Evolutionary conservation across 352 stramenopile genomes (phyloP).

Genomic region (Globisporangium sylvaticum): DNA sequence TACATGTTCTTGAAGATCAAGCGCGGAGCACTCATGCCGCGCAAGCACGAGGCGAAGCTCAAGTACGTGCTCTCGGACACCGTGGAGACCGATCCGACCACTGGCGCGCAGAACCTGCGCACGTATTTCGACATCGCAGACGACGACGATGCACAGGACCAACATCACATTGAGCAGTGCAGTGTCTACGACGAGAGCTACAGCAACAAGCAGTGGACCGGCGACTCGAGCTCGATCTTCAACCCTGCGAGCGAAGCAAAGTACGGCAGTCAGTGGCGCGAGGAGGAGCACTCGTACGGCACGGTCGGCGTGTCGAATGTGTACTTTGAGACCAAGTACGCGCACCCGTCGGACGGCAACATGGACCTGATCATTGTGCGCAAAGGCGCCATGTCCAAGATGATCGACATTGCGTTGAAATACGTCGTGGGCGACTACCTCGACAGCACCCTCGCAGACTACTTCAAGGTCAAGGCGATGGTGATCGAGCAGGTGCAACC

Average conservation of each 20-base stretch:
- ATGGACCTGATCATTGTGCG: constrained; percentile 73
- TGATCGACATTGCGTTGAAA: constrained; percentile 42
- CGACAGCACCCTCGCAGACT: constrained; percentile 53
- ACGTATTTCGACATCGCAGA: constrained; percentile 74
- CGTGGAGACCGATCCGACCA: constrained; percentile 32
- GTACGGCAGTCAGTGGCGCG: constrained; percentile 50
- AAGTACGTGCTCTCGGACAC: constrained; percentile 73
- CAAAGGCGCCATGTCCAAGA: constrained; percentile 42
- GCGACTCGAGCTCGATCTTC: constrained; percentile 58
- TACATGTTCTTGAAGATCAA: constrained; percentile 77
- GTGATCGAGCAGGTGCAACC: constrained; percentile 60
- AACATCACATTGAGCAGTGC: constrained; percentile 73
- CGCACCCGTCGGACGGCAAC: constrained; percentile 75
- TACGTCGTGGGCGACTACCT: constrained; percentile 59
- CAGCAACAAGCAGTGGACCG: constrained; percentile 49
- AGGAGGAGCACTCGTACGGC: constrained; percentile 43
- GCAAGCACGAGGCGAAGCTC: constrained; percentile 52
- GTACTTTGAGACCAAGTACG: constrained; percentile 79
- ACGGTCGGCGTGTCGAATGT: constrained; percentile 70
- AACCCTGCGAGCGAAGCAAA: constrained; percentile 54
- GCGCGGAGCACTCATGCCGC: constrained; percentile 45
- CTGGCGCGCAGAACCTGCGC: constrained; percentile 50
- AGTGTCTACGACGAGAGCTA: constrained; percentile 69
- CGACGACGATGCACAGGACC: constrained; percentile 42
- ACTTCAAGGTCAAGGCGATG: constrained; percentile 77